Conservation (phyloP, 768 basidiomycete genomes). For the Boletus rex-veris region DNA sequence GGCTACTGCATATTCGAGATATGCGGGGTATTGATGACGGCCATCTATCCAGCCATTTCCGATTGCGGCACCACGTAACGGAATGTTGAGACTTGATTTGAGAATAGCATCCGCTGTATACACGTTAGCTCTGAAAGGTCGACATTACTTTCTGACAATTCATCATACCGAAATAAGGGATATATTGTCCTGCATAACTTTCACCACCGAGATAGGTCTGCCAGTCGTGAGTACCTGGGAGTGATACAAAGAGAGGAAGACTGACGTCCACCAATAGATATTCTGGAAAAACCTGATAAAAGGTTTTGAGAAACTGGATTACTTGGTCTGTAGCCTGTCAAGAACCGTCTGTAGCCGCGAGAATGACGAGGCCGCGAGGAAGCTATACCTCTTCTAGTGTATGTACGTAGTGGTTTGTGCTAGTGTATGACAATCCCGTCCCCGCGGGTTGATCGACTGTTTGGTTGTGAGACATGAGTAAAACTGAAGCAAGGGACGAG, state of each 20-base stretch:
- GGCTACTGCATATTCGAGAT: slow-evolving; percentile 80
- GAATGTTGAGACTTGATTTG: slow-evolving; percentile 52
- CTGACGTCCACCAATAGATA: slow-evolving; percentile 77
- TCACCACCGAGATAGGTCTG: slow-evolving; percentile 97
- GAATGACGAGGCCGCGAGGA: not conserved
- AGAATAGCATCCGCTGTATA: slow-evolving; percentile 73
- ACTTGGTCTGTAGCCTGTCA: slow-evolving; percentile 71
- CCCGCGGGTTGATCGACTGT: slow-evolving; percentile 97
- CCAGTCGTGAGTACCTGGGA: slow-evolving; percentile 7
- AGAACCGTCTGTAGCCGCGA: not conserved
- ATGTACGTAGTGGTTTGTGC: slow-evolving; percentile 81
- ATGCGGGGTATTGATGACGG: slow-evolving; percentile 82
- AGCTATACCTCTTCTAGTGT: slow-evolving; percentile 62
- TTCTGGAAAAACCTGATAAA: slow-evolving; percentile 91
- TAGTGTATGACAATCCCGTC: slow-evolving; percentile 88
- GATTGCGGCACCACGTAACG: slow-evolving; percentile 79
- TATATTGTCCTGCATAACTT: slow-evolving; percentile 96
- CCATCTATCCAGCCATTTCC: slow-evolving; percentile 99
- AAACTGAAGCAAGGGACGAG: not conserved
- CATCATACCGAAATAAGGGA: slow-evolving; percentile 83
- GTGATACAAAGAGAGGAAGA: slow-evolving; percentile 10
- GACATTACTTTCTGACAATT: not conserved
- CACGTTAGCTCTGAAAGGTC: slow-evolving; percentile 1
- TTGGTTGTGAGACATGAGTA: slow-evolving; percentile 7
- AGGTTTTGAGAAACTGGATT: slow-evolving; percentile 80